phyloP scores from a whole-genome alignment of 495 filamentous ascomycete genomes.

The Lasiosphaeris hirsuta region DNA sequence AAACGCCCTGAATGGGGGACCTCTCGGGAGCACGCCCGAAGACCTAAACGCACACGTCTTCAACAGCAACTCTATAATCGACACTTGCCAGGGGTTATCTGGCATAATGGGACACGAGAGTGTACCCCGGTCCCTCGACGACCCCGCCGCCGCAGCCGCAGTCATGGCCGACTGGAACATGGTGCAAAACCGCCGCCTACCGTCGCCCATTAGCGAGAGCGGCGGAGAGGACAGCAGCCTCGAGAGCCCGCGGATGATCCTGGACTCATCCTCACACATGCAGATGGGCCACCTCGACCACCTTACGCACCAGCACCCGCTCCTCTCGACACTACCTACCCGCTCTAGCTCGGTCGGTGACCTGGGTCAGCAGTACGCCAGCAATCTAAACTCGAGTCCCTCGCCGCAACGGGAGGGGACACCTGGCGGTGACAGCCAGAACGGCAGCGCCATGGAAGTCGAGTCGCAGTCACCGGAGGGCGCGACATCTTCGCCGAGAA shows the following conservation, averaged over 20 bases:
- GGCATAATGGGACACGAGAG: constrained; percentile 24
- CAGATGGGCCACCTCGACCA: constrained; percentile 29
- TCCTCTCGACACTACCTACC: constrained; percentile 21
- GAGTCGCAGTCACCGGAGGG: constrained; percentile 16
- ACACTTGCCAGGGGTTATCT: constrained; percentile 20
- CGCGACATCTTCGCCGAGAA: constrained; percentile 36
- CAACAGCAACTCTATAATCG: constrained; percentile 27
- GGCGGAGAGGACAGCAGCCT: constrained; percentile 46
- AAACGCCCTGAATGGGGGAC: constrained; percentile 21
- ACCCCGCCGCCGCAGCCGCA: constrained; percentile 25
- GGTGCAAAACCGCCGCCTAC: constrained; percentile 55
- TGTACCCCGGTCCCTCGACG: constrained; percentile 35
- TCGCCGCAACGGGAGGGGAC: constrained; percentile 11
- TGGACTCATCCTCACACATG: constrained; percentile 29
- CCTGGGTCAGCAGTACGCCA: neutral
- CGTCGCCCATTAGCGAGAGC: constrained; percentile 69
- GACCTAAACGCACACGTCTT: constrained; percentile 39
- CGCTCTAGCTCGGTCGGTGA: constrained; percentile 20
- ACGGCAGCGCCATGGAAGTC: constrained; percentile 25
- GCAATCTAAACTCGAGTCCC: neutral
- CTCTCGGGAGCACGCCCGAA: constrained; percentile 36
- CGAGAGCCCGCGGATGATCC: constrained; percentile 36
- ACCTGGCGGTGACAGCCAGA: constrained; percentile 10
- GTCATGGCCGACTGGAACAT: constrained; percentile 45
- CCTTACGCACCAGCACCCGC: constrained; percentile 37